These are phyloP conservation scores for Sequoiadendron giganteum DNA, from an alignment of 75 land plant species.

Conservation along the genomic window DNA sequence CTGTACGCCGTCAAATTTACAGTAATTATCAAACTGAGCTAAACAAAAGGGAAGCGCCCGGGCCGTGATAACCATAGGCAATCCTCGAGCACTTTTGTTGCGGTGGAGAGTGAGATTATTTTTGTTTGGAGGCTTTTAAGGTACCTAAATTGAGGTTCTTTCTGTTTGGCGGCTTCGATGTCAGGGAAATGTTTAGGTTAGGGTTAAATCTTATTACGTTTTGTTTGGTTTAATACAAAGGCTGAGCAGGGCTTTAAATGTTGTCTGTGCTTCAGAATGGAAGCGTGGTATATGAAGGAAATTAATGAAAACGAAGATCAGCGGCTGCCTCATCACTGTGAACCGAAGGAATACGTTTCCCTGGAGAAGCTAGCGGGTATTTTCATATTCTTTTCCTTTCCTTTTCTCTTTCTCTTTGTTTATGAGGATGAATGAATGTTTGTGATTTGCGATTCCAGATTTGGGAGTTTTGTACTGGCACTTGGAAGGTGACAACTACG, in stretches of 20 bases:
- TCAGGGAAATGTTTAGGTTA: neutral
- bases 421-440: neutral
- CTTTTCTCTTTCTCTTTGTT: neutral
- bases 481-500: slow-evolving; percentile 78
- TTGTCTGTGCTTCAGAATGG: slow-evolving; percentile 28
- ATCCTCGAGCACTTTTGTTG: no score
- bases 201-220: neutral
- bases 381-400: neutral
- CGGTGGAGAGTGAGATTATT: no score
- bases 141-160: no score
- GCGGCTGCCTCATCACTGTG: slow-evolving; percentile 84
- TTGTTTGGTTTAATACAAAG: neutral
- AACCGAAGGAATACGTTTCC: slow-evolving; percentile 75
- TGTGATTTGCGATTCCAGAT: slow-evolving; percentile 34
- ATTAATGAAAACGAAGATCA: slow-evolving; percentile 59
- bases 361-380: slow-evolving; percentile 66
- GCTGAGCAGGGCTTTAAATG: neutral
- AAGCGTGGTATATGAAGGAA: slow-evolving; percentile 99
- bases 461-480: slow-evolving; percentile 90
- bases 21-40: no score
- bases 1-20: no score
- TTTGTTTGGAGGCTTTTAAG: no score
- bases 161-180: neutral
- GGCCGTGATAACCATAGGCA: no score
- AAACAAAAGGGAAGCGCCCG: no score